Evolutionary conservation across 73 alveolate genomes (phyloP), one percentile per base, ranked within the genome.

Genomic region (Urostyla sp.): DNA sequence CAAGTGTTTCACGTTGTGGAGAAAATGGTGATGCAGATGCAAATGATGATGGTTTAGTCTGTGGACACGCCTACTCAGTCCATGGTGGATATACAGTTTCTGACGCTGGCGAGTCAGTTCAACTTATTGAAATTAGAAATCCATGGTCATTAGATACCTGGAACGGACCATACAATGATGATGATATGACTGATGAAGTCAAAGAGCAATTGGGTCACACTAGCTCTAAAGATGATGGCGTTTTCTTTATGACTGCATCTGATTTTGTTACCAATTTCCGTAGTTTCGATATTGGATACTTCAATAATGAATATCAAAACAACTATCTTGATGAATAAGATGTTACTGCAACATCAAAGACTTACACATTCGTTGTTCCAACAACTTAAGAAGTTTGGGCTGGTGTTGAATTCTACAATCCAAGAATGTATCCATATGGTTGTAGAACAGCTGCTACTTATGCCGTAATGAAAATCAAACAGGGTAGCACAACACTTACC

Each of bases 371-470:
- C 8, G 72, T 11, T 55, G 37, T 46, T 5, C 72, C 72, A 21
- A 55, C 46, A 10, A 11, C 7, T 26, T 11, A 10, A 8, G 73
- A 56, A 8, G 73, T 21, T 27, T 56, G 8, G 13, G 10, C 30
- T 56, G 73, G 73, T 20, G 20, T 56, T 20, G 73, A 56, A 11
- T 56, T 21, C 51, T 56, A 56, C 30, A 15, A 8, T 26, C 11
- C 50, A 6, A 56, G 73, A 26, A 56, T 56, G 73, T 56, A 56
- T 26, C 73, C 73, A 10, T 6, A 8, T n/a, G 73, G 73, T 23
- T 56, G 73, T 49, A 56, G 20, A 20, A 28, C 4, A 20, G 72
- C 24, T 7, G 72, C 24, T 4, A 11, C 72, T 55, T 2, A 11
- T 7, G 72, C 18, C 46, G 6, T 4, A 21, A 13, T 55, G n/a